A percentile compares a stretch with the other conserved stretches of the same genome.
Evolutionary conservation across 306 rosid species (phyloP).

Genomic region (Dryas drummondii): DNA sequence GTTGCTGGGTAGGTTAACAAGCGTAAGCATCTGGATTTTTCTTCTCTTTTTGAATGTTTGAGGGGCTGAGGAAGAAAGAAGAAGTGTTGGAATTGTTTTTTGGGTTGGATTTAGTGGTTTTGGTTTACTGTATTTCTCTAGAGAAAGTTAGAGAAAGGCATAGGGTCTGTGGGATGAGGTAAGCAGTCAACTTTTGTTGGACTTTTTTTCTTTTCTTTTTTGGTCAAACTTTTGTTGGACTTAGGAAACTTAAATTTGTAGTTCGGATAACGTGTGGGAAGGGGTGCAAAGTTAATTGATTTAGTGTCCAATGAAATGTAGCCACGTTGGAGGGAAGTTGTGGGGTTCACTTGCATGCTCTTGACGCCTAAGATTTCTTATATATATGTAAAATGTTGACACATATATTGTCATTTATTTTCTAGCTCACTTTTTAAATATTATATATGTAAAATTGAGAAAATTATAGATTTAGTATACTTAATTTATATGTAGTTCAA

Average conservation of each 20-base stretch:
- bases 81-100: background rate
- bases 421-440: too few relatives aligned
- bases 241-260: background rate
- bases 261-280: slow-evolving; percentile 3
- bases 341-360: too few relatives aligned
- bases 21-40: slow-evolving; percentile 26
- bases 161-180: background rate
- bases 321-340: background rate
- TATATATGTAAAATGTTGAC: too few relatives aligned
- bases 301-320: background rate
- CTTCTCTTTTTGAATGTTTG: slow-evolving; percentile 7
- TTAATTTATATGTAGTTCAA: too few relatives aligned
- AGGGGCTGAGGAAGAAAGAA: too few relatives aligned
- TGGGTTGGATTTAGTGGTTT: background rate
- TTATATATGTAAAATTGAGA: too few relatives aligned
- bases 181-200: slow-evolving; percentile 17
- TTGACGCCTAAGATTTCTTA: too few relatives aligned
- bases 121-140: background rate
- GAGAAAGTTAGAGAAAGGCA: background rate
- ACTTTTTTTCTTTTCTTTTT: background rate
- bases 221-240: slow-evolving; percentile 5
- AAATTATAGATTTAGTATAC: too few relatives aligned
- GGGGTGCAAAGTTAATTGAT: background rate
- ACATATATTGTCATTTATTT: too few relatives aligned
- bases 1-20: background rate